These are phyloP conservation scores for Astragalus glycyphyllos DNA, from an alignment of 306 rosid species.

Conservation along the genomic window DNA sequence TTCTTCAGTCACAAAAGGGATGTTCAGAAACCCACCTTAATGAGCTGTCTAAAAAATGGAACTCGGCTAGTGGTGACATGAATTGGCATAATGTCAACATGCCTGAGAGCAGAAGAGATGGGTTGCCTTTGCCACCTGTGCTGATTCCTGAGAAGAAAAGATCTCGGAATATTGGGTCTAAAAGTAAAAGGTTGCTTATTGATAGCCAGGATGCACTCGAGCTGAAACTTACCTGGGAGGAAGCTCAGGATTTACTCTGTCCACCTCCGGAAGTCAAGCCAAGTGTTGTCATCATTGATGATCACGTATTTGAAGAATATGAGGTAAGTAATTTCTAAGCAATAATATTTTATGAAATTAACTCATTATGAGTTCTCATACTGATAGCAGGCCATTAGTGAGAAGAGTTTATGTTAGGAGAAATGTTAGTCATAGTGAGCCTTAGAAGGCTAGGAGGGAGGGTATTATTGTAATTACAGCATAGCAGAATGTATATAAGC, in stretches of 20 bases:
- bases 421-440: no score
- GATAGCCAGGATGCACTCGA: conserved; percentile 95
- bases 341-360: conserved; percentile 26
- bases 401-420: no score
- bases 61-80: conserved; percentile 67
- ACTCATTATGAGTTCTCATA: conserved; percentile 1
- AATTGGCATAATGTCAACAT: conserved; percentile 79
- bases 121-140: conserved; percentile 66
- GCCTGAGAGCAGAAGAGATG: conserved; percentile 73
- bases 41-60: conserved; percentile 73
- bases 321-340: conserved; percentile 66
- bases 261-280: conserved; percentile 93
- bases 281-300: conserved; percentile 85
- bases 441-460: no score
- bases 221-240: conserved; percentile 95
- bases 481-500: no score
- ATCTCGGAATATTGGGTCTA: conserved; percentile 91
- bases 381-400: no score
- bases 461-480: no score
- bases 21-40: conserved; percentile 75
- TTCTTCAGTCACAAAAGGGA: conserved; percentile 93
- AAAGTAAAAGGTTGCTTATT: conserved; percentile 92
- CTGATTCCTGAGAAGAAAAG: conserved; percentile 80
- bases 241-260: conserved; percentile 95
- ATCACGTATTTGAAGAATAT: conserved; percentile 92